Conservation (phyloP, 1,139 yeast species). For the Blastobotrys elegans region DNA sequence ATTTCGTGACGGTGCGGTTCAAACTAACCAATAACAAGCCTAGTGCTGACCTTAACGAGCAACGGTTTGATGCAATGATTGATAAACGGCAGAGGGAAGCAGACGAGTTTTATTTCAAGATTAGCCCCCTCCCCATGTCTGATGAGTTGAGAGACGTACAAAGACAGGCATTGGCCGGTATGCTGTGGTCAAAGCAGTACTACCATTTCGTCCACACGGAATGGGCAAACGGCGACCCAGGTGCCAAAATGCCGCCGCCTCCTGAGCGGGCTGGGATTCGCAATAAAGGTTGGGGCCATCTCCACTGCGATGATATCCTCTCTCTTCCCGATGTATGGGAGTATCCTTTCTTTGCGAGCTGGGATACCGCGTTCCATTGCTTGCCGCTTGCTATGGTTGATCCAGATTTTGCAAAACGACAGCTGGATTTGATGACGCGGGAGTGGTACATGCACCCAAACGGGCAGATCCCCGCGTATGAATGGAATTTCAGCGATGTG, state of each 20-base stretch:
- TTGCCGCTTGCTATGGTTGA: conserved; percentile 93
- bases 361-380: conserved; percentile 98
- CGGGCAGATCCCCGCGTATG: conserved; percentile 98
- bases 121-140: conserved; percentile 79
- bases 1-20: conserved; percentile 83
- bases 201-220: conserved; percentile 82
- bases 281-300: conserved; percentile 84
- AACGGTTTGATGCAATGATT: conserved; percentile 67
- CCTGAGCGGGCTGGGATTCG: conserved; percentile 77
- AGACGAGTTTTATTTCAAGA: conserved; percentile 88
- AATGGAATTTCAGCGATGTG: conserved; percentile 94
- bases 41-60: conserved; percentile 59
- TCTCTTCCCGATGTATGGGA: conserved; percentile 97
- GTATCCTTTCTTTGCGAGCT: conserved; percentile 93
- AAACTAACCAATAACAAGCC: conserved; percentile 50
- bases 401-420: conserved; percentile 89
- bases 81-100: conserved; percentile 82
- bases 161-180: conserved; percentile 92
- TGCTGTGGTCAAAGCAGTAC: conserved; percentile 92
- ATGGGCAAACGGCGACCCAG: conserved; percentile 89
- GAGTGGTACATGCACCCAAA: conserved; percentile 99
- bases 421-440: conserved; percentile 78
- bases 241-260: conserved; percentile 63
- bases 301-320: conserved; percentile 82
- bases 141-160: conserved; percentile 82